Percentiles rank a stretch among this genome's conserved stretches.
phyloP scores from a whole-genome alignment of 495 filamentous ascomycete species.

The Cudoniella acicularis region DNA sequence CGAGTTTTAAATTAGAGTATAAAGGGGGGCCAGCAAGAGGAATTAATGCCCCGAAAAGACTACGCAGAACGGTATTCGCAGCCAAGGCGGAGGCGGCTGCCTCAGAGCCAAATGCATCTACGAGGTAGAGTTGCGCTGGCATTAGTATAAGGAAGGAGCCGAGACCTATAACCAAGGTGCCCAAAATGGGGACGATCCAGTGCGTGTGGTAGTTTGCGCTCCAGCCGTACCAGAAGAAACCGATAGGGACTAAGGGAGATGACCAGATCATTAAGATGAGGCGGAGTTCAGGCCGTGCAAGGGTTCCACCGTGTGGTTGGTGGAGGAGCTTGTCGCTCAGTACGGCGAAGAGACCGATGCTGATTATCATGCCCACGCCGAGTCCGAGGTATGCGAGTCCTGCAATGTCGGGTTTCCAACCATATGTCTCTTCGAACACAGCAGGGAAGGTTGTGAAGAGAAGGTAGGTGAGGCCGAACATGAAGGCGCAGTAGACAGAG shows the following conservation, averaged over 20 bases:
- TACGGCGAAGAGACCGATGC: slow-evolving; percentile 19
- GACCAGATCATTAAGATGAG: slow-evolving; percentile 58
- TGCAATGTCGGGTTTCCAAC: slow-evolving; percentile 59
- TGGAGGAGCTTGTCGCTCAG: slow-evolving; percentile 35
- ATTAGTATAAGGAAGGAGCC: slow-evolving; percentile 48
- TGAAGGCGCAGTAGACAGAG: slow-evolving; percentile 53
- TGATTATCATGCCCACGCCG: slow-evolving; percentile 54
- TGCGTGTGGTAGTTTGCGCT: slow-evolving; percentile 55
- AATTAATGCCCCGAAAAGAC: slow-evolving; percentile 25
- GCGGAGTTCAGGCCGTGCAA: slow-evolving; percentile 66
- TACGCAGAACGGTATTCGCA: slow-evolving; percentile 28
- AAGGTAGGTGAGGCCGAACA: slow-evolving; percentile 67
- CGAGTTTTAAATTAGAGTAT: slow-evolving; percentile 27
- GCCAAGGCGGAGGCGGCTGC: slow-evolving; percentile 27
- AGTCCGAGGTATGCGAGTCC: slow-evolving; percentile 66
- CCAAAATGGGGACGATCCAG: slow-evolving; percentile 73
- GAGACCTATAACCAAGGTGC: slow-evolving; percentile 51
- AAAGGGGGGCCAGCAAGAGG: slow-evolving; percentile 29
- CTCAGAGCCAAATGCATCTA: slow-evolving; percentile 43
- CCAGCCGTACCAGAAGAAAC: slow-evolving; percentile 73
- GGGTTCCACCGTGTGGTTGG: slow-evolving; percentile 52
- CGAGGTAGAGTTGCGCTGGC: slow-evolving; percentile 43
- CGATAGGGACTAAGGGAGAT: slow-evolving; percentile 54
- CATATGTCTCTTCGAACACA: slow-evolving; percentile 57
- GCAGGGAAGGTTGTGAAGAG: slow-evolving; percentile 63